Evolutionary conservation across 2,329 filamentous ascomycete species (phyloP).

Genomic region (Neopestalotiopsis clavispora): DNA sequence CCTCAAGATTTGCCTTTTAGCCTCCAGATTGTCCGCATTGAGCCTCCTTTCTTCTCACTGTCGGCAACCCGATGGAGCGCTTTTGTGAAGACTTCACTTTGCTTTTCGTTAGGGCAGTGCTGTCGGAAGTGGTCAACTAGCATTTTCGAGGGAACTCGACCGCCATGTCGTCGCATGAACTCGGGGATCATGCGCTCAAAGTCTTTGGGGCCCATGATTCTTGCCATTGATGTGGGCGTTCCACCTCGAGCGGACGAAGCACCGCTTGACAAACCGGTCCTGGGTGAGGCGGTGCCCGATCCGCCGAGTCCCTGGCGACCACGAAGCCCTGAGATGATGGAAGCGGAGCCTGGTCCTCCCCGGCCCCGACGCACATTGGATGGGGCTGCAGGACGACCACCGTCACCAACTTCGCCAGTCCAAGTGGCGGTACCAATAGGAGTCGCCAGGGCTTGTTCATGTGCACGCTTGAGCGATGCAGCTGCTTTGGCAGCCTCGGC

Average conservation of each 20-base stretch:
- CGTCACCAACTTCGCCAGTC: constrained; percentile 84
- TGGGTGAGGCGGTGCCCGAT: neutral
- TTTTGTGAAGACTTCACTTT: constrained; percentile 80
- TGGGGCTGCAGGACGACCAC: constrained; percentile 62
- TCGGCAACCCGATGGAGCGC: constrained; percentile 79
- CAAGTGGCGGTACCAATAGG: constrained; percentile 89
- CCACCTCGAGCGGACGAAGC: constrained; percentile 29
- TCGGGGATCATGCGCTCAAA: constrained; percentile 76
- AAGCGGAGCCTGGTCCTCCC: constrained; percentile 57
- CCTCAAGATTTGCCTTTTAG: constrained; percentile 38
- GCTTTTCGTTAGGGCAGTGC: constrained; percentile 71
- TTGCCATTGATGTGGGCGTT: constrained; percentile 48
- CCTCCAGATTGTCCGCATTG: constrained; percentile 59
- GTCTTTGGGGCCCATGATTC: constrained; percentile 56
- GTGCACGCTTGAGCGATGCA: constrained; percentile 73
- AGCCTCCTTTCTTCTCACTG: constrained; percentile 63
- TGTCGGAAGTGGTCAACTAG: constrained; percentile 89
- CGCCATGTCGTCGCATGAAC: constrained; percentile 79
- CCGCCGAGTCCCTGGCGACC: constrained; percentile 54
- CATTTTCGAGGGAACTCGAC: constrained; percentile 80
- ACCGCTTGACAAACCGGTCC: constrained; percentile 7
- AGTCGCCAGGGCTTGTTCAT: constrained; percentile 71
- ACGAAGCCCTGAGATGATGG: constrained; percentile 61
- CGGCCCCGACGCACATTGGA: constrained; percentile 54
- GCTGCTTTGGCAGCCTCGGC: constrained; percentile 80